These are phyloP conservation scores for Diospyros kaki DNA, from an alignment of 148 eudicot species.

Conservation along the genomic window DNA sequence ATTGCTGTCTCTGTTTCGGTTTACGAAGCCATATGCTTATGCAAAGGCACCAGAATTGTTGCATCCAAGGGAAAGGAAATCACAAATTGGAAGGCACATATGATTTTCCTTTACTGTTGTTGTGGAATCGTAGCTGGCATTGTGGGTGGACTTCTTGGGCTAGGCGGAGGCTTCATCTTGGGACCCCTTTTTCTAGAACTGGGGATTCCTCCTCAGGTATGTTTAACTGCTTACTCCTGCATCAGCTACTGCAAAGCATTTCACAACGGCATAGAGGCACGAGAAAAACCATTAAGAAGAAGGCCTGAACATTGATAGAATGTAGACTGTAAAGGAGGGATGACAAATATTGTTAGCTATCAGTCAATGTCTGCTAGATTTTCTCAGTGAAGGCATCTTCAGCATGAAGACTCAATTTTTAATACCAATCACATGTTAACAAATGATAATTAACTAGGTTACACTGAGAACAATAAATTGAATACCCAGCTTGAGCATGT, in stretches of 20 bases:
- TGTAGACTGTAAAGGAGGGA: not conserved
- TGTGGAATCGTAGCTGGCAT: conserved; percentile 47
- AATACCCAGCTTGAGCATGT: not conserved
- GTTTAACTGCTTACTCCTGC: not conserved
- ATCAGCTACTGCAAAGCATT: not conserved
- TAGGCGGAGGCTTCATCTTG: conserved; percentile 62
- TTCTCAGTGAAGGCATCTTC: not conserved
- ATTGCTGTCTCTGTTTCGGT: conserved; percentile 38
- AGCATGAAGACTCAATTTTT: not conserved
- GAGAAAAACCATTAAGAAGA: not conserved
- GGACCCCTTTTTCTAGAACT: conserved; percentile 59
- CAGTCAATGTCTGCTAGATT: not conserved
- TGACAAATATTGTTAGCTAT: not conserved
- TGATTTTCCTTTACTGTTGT: conserved; percentile 37
- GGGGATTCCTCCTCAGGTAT: conserved; percentile 62
- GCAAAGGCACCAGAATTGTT: conserved; percentile 47
- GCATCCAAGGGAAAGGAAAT: conserved; percentile 48
- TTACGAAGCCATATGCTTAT: conserved; percentile 39
- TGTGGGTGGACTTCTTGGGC: conserved; percentile 62
- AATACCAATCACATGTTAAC: not conserved
- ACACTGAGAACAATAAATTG: not conserved
- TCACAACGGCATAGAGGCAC: not conserved
- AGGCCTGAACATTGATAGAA: not conserved
- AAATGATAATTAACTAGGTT: not conserved
- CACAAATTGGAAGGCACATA: conserved; percentile 32